A percentile compares a stretch with the other conserved stretches of the same genome.
These are phyloP conservation scores for Sclerotinia spermophila DNA, from an alignment of 2,329 filamentous ascomycete species.

Conservation along the genomic window DNA sequence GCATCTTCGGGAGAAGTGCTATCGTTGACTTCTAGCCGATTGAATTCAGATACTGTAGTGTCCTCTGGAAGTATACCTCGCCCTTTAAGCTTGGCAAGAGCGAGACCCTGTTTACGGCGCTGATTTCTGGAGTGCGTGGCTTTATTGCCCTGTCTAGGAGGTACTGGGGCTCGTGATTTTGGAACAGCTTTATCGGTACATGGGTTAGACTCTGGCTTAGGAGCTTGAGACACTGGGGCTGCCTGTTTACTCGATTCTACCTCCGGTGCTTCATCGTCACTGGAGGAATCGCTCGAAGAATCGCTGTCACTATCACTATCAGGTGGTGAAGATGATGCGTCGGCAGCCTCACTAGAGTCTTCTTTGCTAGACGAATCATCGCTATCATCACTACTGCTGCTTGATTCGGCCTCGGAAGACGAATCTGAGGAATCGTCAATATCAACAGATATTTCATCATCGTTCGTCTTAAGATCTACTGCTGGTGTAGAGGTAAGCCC, in stretches of 20 bases:
- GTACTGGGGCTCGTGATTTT: constrained; percentile 7
- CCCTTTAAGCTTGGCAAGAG: constrained; percentile 50
- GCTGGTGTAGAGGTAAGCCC: constrained; percentile 30
- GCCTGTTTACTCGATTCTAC: constrained; percentile 39
- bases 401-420: constrained; percentile 19
- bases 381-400: constrained; percentile 19
- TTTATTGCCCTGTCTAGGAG: constrained; percentile 48
- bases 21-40: constrained; percentile 36
- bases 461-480: constrained; percentile 33
- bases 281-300: constrained; percentile 35
- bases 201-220: not conserved
- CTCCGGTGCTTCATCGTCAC: constrained; percentile 41
- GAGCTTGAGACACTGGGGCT: not conserved
- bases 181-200: constrained; percentile 3
- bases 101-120: constrained; percentile 48
- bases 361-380: constrained; percentile 20
- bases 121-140: constrained; percentile 54
- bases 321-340: constrained; percentile 16
- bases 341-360: constrained; percentile 23
- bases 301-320: constrained; percentile 25
- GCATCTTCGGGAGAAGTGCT: constrained; percentile 29
- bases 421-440: constrained; percentile 20
- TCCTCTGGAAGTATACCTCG: constrained; percentile 48
- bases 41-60: constrained; percentile 50
- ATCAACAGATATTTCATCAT: constrained; percentile 20